Conservation (phyloP, 164 flowering plant species). For the Akebia trifoliata region DNA sequence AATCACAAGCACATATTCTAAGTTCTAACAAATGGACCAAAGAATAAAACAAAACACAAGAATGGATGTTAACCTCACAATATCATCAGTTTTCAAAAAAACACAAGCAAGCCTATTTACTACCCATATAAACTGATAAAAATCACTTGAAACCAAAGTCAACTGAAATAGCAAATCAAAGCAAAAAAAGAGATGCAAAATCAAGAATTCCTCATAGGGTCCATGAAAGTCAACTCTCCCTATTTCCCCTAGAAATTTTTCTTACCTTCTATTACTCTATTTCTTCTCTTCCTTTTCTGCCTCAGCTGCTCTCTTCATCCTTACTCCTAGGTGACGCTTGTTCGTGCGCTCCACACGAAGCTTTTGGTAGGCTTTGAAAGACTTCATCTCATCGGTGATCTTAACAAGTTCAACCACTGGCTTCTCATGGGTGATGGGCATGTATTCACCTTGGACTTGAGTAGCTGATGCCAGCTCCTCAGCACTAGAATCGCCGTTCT, state of each 20-base stretch:
- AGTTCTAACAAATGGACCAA: too few relatives aligned
- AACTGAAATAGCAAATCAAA: too few relatives aligned
- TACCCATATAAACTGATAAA: too few relatives aligned
- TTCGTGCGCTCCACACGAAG: conserved; percentile 46
- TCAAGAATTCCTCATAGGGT: too few relatives aligned
- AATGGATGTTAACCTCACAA: too few relatives aligned
- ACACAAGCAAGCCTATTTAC: too few relatives aligned
- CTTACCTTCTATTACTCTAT: conserved; percentile 8
- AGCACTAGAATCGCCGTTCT: conserved; percentile 43
- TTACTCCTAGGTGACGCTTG: conserved; percentile 37
- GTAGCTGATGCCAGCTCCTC: conserved; percentile 47
- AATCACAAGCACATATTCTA: too few relatives aligned
- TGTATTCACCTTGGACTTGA: conserved; percentile 34
- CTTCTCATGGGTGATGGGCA: conserved; percentile 45
- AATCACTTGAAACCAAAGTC: too few relatives aligned
- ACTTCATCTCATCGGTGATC: conserved; percentile 46
- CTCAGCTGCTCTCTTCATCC: conserved; percentile 57
- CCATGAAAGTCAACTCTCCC: background rate
- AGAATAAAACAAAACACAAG: too few relatives aligned
- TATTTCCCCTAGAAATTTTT: background rate
- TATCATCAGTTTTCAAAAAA: too few relatives aligned
- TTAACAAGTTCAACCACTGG: conserved; percentile 45
- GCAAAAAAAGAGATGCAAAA: too few relatives aligned
- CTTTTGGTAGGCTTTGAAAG: conserved; percentile 48
- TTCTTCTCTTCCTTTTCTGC: conserved; percentile 69